phyloP scores from a whole-genome alignment of 345 rosid species.

The Excoecaria cochinchinensis region DNA sequence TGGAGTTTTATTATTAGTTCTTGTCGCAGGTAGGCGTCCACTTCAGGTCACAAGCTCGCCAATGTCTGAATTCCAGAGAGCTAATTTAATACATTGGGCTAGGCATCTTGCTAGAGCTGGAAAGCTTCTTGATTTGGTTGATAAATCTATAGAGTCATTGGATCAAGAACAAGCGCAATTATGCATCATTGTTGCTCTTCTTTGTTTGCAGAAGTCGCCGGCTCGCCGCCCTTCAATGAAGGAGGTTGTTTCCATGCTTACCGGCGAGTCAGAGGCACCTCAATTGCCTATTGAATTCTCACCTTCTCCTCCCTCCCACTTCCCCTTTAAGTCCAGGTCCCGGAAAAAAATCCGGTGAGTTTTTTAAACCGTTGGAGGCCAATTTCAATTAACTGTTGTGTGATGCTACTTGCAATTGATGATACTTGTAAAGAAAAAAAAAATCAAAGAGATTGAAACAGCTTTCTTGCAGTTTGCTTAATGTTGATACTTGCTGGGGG shows the following conservation, averaged over 20 bases:
- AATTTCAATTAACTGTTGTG: background rate
- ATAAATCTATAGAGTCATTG: constrained; percentile 48
- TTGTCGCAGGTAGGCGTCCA: constrained; percentile 85
- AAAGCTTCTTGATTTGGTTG: constrained; percentile 78
- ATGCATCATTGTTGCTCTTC: constrained; percentile 75
- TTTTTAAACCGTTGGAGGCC: background rate
- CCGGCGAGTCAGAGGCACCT: constrained; percentile 53
- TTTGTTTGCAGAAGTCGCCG: constrained; percentile 85
- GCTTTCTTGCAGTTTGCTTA: constrained; percentile 17
- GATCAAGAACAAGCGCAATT: constrained; percentile 70
- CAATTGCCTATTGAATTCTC: constrained; percentile 75
- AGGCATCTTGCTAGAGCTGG: constrained; percentile 70
- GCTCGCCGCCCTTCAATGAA: constrained; percentile 68
- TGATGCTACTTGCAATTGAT: background rate
- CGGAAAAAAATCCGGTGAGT: constrained; percentile 20
- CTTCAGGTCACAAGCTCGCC: constrained; percentile 74
- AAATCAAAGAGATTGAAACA: constrained; percentile 21
- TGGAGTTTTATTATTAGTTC: constrained; percentile 71
- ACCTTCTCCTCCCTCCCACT: constrained; percentile 70
- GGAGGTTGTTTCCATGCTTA: constrained; percentile 75
- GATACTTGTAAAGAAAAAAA: constrained; percentile 27
- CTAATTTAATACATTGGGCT: constrained; percentile 91
- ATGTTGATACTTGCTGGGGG: constrained; percentile 5
- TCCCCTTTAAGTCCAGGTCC: constrained; percentile 34
- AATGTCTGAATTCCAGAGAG: constrained; percentile 73